Base-by-base conservation (phyloP, 192 early-diverging fungal species). In the Tieghemiomyces parasiticus region DNA sequence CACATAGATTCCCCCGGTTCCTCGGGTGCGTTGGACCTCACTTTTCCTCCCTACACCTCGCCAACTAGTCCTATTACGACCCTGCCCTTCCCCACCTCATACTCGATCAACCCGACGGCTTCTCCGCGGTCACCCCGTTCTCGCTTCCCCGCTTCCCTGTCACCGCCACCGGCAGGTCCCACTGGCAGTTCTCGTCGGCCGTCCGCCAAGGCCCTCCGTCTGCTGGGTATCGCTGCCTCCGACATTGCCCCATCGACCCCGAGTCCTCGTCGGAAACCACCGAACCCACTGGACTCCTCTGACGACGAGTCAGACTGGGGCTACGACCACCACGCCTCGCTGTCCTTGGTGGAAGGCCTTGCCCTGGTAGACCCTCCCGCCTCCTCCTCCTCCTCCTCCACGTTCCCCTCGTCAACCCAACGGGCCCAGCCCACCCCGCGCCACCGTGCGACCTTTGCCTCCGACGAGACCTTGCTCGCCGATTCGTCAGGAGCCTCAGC, bases 401-500 rank as follows among this genome's bases (percentile, higher is more conserved):
- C n/a, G 55, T n/a, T 62, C 66, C 1, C 24, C 48, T 30, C 70
- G 68, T 68, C 58, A 46, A 16, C 66, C 68, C 22, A 68, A 69
- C 48, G 67, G 68, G 68, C 72, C 68, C 0, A 66, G 70, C 35
- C 68, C 68, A 19, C 65, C 65, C 29, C 55, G 50, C n/a, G 63
- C 65, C 35, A 65, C 67, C 24, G 66, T 67, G 0, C 63, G 54
- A 45, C 35, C 50, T 0, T 56, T 67, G 51, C 48, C 63, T n/a
- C n/a, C n/a, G n/a, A n/a, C n/a, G n/a, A n/a, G n/a, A n/a, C n/a
- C n/a, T n/a, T n/a, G n/a, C n/a, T n/a, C n/a, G n/a, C n/a, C n/a
- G n/a, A n/a, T n/a, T n/a, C n/a, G n/a, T n/a, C n/a, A n/a, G n/a
- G n/a, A n/a, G n/a, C n/a, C n/a, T n/a, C n/a, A n/a, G 60, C 51